Base-by-base conservation (phyloP, 768 basidiomycete species). In the Cubamyces sp. region DNA sequence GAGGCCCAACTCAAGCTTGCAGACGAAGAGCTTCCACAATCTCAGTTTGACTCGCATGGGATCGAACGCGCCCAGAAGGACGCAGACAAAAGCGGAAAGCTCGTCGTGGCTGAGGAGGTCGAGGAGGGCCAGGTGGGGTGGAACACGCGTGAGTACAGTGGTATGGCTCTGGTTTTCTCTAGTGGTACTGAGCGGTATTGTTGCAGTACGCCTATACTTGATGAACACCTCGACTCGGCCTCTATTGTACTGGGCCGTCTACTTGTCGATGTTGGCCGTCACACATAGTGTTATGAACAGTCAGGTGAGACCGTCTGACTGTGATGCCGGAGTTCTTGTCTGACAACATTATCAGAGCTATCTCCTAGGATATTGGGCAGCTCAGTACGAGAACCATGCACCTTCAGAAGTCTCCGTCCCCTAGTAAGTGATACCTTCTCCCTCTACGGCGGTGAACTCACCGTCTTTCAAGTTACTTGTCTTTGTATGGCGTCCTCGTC, bases 41-140 rank as follows among this genome's bases (percentile, higher is more conserved):
- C 69, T 28, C 60, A 51, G 3, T 60, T 62, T 34, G 69, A 69
- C 28, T n/a, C n/a, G n/a, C 66, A 61, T 1, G 65, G 62, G 6
- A 66, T 50, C 0, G 56, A 49, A 1, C 18, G 52, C 3, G 46
- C 51, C 18, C 70, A 70, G 58, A 65, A 68, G 2, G 26, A 55
- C 6, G 46, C 48, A 19, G 69, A 70, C 54, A 64, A 68, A 41
- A 79, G 79, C 48, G 86, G 86, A 2, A 87, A 87, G 68, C 77
- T 90, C n/a, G 81, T 88, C 48, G 73, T 86, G 7, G 82, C 81
- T 0, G 88, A 90, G 69, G 88, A 90, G 68, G 78, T 88, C 47
- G 80, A 77, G 6, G 77, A 81, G 54, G 87, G 87, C 0, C 84
- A 83, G 61, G 81, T 89, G 28, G 81, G 82, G 48, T 84, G 82